A percentile compares a stretch with the other conserved stretches of the same genome.
These are phyloP conservation scores for Candida smagusa DNA, from an alignment of 1,139 yeast species.

Conservation along the genomic window DNA sequence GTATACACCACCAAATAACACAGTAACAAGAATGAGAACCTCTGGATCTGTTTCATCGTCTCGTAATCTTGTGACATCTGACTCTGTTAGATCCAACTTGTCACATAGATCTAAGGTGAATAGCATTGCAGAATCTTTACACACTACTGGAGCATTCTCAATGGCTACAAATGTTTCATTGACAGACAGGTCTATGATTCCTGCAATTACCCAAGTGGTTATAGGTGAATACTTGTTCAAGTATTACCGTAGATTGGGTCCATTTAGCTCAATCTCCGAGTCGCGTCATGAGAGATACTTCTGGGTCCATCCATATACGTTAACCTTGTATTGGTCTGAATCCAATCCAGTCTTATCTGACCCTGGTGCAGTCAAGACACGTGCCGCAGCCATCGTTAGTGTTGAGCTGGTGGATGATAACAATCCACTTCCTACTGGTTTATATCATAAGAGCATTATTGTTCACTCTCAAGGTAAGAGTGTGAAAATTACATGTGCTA, in stretches of 20 bases:
- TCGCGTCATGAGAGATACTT: slow-evolving; percentile 87
- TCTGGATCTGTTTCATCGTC: slow-evolving; percentile 12
- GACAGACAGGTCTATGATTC: slow-evolving; percentile 72
- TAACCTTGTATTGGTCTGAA: slow-evolving; percentile 87
- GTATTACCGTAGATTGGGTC: slow-evolving; percentile 77
- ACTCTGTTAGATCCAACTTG: slow-evolving; percentile 31
- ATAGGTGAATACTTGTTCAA: slow-evolving; percentile 90
- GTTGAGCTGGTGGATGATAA: slow-evolving; percentile 81
- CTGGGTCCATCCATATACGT: slow-evolving; percentile 95
- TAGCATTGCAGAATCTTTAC: slow-evolving; percentile 29
- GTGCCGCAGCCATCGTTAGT: slow-evolving; percentile 76
- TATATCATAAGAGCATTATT: slow-evolving; percentile 80
- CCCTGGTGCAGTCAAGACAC: slow-evolving; percentile 62
- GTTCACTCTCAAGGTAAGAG: slow-evolving; percentile 68
- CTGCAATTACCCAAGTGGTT: slow-evolving; percentile 87
- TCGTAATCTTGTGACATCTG: slow-evolving; percentile 17
- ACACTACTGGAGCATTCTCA: slow-evolving; percentile 41
- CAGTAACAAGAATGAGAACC: slow-evolving; percentile 10
- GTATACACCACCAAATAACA: slow-evolving; percentile 16
- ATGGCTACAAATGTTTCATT: slow-evolving; percentile 70
- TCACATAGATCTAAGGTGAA: slow-evolving; percentile 28
- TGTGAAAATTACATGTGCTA: slow-evolving; percentile 82
- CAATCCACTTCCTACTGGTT: slow-evolving; percentile 87
- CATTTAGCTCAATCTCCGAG: slow-evolving; percentile 71
- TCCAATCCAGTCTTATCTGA: slow-evolving; percentile 76